Conservation (phyloP, 2,329 filamentous ascomycete species). For the Graphium sp. region DNA sequence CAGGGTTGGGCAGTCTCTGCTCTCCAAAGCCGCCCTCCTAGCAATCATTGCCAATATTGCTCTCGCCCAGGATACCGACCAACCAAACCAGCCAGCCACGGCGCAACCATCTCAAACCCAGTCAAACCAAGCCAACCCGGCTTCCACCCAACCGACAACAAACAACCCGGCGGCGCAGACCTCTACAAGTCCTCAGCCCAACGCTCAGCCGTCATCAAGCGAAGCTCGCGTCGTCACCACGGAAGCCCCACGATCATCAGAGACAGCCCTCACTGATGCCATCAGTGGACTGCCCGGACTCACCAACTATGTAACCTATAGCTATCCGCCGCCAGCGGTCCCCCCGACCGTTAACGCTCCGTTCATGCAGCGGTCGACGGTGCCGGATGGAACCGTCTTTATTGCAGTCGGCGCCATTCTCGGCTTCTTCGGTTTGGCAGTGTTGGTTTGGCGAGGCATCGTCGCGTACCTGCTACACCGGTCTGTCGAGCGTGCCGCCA, state of each 20-base stretch:
- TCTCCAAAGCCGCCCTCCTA: constrained; percentile 4
- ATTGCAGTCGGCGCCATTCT: constrained; percentile 84
- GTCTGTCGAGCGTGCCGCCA: constrained; percentile 73
- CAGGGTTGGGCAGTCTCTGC: too few relatives aligned
- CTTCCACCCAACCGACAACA: constrained; percentile 6
- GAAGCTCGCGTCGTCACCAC: constrained; percentile 9
- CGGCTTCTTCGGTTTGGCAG: constrained; percentile 63
- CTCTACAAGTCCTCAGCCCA: not conserved
- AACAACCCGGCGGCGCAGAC: constrained; percentile 6
- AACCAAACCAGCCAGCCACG: constrained; percentile 1
- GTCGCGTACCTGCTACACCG: constrained; percentile 86
- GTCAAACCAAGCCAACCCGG: constrained; percentile 3
- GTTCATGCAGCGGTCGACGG: constrained; percentile 74
- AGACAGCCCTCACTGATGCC: constrained; percentile 6
- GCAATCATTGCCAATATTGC: constrained; percentile 13
- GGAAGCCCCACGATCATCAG: constrained; percentile 9
- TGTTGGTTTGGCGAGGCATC: constrained; percentile 75
- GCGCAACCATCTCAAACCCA: constrained; percentile 1
- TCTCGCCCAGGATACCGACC: constrained; percentile 14
- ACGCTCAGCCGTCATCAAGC: constrained; percentile 1
- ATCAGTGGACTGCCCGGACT: constrained; percentile 23
- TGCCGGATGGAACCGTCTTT: constrained; percentile 90
- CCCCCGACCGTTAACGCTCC: constrained; percentile 74
- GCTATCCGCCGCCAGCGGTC: constrained; percentile 57
- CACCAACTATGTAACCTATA: constrained; percentile 22